Evolutionary conservation across 1,139 yeast genomes (phyloP), one percentile per base, ranked within the genome.

Genomic region (Debaryomyces nepalensis): DNA sequence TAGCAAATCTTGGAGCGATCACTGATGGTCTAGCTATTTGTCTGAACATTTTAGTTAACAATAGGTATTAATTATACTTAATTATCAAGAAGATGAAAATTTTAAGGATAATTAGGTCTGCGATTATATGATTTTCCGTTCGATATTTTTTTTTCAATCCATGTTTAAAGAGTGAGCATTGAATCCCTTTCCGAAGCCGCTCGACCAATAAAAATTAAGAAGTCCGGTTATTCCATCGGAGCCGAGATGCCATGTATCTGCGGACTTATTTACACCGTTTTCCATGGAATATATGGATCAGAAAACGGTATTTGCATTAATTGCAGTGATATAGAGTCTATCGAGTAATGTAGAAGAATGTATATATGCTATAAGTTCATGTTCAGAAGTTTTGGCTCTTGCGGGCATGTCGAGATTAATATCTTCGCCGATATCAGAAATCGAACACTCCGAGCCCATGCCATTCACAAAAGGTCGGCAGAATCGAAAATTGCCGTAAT

Each of bases 1-100:
- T 73, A 57, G 74, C 52, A 48, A 73, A 64, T 61, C 68, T 69
- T 46, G 76, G 76, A 36, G 66, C 62, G 43, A 57, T 54, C 45
- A 63, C 52, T 47, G 61, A 51, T 51, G 58, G 58, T 55, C 55
- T 61, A 55, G 70, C 56, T 53, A 72, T 57, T 64, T 68, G 75
- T 68, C 72, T 73, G 55, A 73, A 70, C 79, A 73, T 73, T 37
- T 42, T 51, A 42, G 16, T 39, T 30, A 31, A 42, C 33, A 38
- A 39, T 30, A 38, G 7, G 11, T 26, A 31, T 20, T 30, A 20
- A 31, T 21, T 33, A 30, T 38, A 14, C 32, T 15, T 23, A 26
- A 26, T 39, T 11, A 26, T 20, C 22, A 18, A 33, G 33, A 37
- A 30, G 37, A 35, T 34, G 44, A 44, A 45, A 45, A 34, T 40